Base-by-base conservation (phyloP, 352 stramenopile species). In the Phytophthora fragariaefolia region DNA sequence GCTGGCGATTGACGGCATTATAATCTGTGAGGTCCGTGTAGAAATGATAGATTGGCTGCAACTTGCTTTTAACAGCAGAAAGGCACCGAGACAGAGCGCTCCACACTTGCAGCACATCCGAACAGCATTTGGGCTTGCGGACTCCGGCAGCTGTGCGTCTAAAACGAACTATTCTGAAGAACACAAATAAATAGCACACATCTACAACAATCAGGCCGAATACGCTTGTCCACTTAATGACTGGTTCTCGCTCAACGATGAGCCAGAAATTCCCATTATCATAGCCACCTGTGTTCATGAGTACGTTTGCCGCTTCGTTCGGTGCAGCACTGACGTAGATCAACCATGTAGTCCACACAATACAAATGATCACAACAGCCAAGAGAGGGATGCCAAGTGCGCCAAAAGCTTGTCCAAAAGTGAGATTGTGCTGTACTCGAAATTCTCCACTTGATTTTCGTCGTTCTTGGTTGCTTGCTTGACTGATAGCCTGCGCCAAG, bases 201-300 rank as follows among this genome's bases (percentile, higher is more conserved):
- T 27, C 48, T 64, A 74, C 53, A 3, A 56, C 24, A 12, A 59
- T 20, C 6, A 76, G 23, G 2, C 60, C 58, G 6, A 28, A 15
- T 17, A 53, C 48, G 20, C 59, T 65, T 4, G 49, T 2, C 43
- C 52, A 63, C 23, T 66, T 58, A 0, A 69, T 26, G 7, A 7
- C 17, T 4, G 58, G 22, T 1, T 36, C 22, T 6, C 45, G 24
- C 3, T 74, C 67, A 13, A 67, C 10, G 24, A 73, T 73, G 22
- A 76, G 62, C 58, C 73, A 78, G 18, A 81, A 78, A 3, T 46
- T 36, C 6, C 66, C 69, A 12, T 78, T 63, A 27, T 78, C 66
- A n/a, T 63, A 77, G 17, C 71, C 56, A 1, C 28, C 53, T 1
- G 66, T 78, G 26, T 71, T 63, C 73, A 81, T 76, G 40, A 81